A percentile compares a stretch with the other conserved stretches of the same genome.
Evolutionary conservation across 1,284 basidiomycete species (phyloP).

Genomic region (Coniophora puteana): DNA sequence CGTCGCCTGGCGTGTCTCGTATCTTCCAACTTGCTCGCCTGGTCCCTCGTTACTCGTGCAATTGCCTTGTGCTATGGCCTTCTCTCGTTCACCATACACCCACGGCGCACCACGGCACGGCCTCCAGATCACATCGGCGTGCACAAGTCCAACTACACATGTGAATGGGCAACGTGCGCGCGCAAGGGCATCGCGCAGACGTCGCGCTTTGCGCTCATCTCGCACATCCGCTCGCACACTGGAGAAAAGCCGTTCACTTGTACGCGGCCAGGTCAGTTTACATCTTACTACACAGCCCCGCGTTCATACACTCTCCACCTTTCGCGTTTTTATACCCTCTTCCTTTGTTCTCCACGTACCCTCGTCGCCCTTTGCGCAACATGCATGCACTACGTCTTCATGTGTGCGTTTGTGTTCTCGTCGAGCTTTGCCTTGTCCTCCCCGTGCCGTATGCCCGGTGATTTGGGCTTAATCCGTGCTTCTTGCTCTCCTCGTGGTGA

Average conservation of each 20-base stretch:
- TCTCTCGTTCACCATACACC: not conserved
- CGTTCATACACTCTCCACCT: not conserved
- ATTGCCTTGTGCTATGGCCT: too few relatives aligned
- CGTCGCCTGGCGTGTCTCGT: too few relatives aligned
- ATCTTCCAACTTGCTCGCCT: too few relatives aligned
- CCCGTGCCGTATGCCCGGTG: too few relatives aligned
- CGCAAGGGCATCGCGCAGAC: conserved; percentile 81
- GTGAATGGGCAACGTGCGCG: conserved; percentile 83
- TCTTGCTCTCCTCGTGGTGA: too few relatives aligned
- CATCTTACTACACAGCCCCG: too few relatives aligned
- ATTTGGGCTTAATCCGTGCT: too few relatives aligned
- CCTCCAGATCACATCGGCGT: conserved; percentile 74
- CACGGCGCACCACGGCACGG: conserved; percentile 1
- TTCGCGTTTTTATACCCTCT: not conserved
- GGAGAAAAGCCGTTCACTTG: conserved; percentile 93
- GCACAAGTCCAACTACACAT: conserved; percentile 85
- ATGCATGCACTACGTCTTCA: too few relatives aligned
- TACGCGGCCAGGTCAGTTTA: conserved; percentile 60
- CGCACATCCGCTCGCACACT: conserved; percentile 86
- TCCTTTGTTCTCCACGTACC: not conserved
- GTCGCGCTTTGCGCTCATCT: conserved; percentile 83
- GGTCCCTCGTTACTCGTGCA: too few relatives aligned
- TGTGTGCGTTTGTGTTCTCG: too few relatives aligned
- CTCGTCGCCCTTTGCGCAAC: not conserved
- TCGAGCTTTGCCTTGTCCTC: too few relatives aligned